Evolutionary conservation across 2,329 filamentous ascomycete genomes (phyloP).

Genomic region (Diplodia mutila): DNA sequence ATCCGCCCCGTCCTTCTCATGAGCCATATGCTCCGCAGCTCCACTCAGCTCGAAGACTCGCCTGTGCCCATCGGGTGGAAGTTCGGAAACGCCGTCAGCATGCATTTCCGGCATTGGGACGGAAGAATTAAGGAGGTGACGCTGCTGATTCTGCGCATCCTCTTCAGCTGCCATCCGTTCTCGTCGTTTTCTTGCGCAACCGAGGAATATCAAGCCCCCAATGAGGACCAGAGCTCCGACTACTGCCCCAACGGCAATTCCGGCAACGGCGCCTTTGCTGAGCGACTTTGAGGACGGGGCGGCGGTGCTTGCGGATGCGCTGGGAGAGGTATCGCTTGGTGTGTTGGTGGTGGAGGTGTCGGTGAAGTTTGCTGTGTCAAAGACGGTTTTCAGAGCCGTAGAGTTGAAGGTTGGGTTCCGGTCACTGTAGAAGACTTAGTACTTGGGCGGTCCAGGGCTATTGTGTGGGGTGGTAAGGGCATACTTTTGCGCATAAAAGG

Average conservation of each 20-base stretch:
- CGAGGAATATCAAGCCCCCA: background rate
- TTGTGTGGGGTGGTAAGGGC: background rate
- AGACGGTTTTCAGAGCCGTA: background rate
- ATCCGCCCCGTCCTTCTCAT: background rate
- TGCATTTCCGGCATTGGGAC: background rate
- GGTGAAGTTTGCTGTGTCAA: slow-evolving; percentile 15
- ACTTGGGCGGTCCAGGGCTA: background rate
- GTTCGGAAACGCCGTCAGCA: background rate
- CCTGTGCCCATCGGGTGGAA: background rate
- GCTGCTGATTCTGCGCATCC: background rate
- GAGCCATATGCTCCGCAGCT: background rate
- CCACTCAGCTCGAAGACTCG: background rate
- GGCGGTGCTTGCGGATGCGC: background rate
- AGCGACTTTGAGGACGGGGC: background rate
- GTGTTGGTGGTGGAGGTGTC: background rate
- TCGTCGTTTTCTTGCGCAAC: background rate
- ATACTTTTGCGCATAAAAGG: background rate
- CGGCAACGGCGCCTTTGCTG: background rate
- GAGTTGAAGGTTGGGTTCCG: background rate
- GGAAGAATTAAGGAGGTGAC: too few species aligned
- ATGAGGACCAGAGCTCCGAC: background rate
- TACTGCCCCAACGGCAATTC: background rate
- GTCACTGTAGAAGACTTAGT: background rate
- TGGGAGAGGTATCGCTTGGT: background rate
- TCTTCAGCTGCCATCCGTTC: background rate